Base-by-base conservation (phyloP, 768 basidiomycete genomes). In the Psilocybe azurescens region DNA sequence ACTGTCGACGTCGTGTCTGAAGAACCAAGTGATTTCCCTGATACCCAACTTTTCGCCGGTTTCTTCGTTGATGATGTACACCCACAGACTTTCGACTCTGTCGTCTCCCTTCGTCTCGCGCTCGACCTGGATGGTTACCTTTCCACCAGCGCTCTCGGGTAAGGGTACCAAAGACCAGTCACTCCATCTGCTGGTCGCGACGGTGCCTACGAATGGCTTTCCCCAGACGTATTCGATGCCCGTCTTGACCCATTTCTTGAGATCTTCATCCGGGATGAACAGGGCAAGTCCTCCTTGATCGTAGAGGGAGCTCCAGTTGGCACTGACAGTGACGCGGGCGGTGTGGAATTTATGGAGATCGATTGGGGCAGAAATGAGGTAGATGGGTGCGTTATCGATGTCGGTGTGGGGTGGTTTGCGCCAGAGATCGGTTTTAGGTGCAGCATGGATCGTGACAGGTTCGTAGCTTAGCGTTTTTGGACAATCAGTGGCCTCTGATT, bases 21-120 rank as follows among this genome's bases (percentile, higher is more conserved):
- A 75, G 69, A 69, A 75, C 74, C 74, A 75, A 33, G 74, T 75
- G 18, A 75, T 66, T 59, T 75, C 74, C 38, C 74, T 63, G 38
- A 75, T 73, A 0, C 74, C 74, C 36, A 65, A 33, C 62, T 73
- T 73, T 58, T 75, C 70, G 11, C 74, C 74, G 6, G 72, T 75
- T 55, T 73, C 68, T 30, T 69, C 68, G 46, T 75, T 66, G 59
- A 75, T 56, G 58, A 72, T 63, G 55, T 74, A 74, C 10, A 75
- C 59, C 74, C 74, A 75, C 55, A 75, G 61, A 59, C 74, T 74
- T 64, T 73, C 68, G n/a, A 72, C 72, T 18, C 73, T 65, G 57
- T 72, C 71, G 18, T 65, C 68, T 18, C 67, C 65, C 61, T 74
- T 73, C 30, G 66, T 67, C 53, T 73, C 73, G 55, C 72, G 68